These are phyloP conservation scores for Sinapis alba DNA, from an alignment of 441 rosid species.

Conservation along the genomic window DNA sequence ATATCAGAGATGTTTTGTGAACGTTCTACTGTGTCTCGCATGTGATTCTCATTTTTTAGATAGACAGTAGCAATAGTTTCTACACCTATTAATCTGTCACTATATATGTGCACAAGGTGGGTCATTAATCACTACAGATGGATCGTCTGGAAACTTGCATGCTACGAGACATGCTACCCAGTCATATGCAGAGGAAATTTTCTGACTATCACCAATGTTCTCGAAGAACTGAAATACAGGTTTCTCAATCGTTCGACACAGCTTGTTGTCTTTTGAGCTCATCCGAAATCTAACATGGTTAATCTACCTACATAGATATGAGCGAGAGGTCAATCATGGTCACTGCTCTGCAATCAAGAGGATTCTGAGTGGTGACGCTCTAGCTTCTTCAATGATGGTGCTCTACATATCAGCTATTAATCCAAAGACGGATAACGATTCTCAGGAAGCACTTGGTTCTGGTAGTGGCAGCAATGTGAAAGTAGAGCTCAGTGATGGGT, in stretches of 20 bases:
- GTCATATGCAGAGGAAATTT: constrained; percentile 53
- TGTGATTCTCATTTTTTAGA: constrained; percentile 15
- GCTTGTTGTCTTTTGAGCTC: constrained; percentile 19
- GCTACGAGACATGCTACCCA: constrained; percentile 68
- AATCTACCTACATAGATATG: constrained; percentile 61
- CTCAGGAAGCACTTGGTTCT: constrained; percentile 43
- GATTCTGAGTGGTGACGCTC: constrained; percentile 87
- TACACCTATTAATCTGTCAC: constrained; percentile 7
- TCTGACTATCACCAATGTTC: constrained; percentile 70
- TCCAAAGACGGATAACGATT: constrained; percentile 40
- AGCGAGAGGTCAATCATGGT: constrained; percentile 92
- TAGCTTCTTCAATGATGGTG: constrained; percentile 72
- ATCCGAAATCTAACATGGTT: constrained; percentile 29
- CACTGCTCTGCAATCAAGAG: constrained; percentile 90
- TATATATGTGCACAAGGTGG: constrained; percentile 66
- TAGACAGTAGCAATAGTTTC: neutral
- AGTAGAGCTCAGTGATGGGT: constrained; percentile 91
- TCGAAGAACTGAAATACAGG: constrained; percentile 91
- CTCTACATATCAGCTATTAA: constrained; percentile 76
- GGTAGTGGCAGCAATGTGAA: constrained; percentile 48
- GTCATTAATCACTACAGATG: constrained; percentile 86
- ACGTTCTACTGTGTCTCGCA: neutral
- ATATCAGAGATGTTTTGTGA: neutral
- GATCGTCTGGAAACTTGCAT: constrained; percentile 96
- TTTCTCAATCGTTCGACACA: constrained; percentile 28